phyloP scores from a whole-genome alignment of 257 asterid genomes.

The Lycium barbarum region DNA sequence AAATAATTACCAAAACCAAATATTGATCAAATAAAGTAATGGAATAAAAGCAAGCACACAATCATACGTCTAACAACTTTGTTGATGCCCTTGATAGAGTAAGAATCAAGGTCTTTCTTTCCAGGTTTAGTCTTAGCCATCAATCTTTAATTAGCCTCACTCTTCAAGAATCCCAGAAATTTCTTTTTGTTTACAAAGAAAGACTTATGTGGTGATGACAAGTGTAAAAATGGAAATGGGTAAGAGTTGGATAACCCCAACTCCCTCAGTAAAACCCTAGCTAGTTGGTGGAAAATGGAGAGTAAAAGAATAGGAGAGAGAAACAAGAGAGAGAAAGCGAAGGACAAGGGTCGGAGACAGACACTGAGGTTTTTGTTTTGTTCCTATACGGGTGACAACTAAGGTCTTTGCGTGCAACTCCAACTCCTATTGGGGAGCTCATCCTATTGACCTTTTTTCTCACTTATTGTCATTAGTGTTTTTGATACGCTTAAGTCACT shows the following conservation, averaged over 20 bases:
- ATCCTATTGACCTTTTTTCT: no score
- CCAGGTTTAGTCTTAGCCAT: slow-evolving; percentile 99
- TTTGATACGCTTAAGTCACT: no score
- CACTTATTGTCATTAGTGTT: no score
- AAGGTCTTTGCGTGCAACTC: background rate
- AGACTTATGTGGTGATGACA: background rate
- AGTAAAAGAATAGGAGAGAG: background rate
- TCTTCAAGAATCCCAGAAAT: slow-evolving; percentile 21
- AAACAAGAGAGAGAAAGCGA: background rate
- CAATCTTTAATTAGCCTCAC: slow-evolving; percentile 3
- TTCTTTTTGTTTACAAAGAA: background rate
- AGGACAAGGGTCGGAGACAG: slow-evolving; percentile 10
- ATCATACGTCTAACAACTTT: slow-evolving; percentile 76
- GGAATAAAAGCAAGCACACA: background rate
- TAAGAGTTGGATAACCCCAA: background rate
- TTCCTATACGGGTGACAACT: background rate
- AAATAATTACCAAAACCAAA: slow-evolving; percentile 11
- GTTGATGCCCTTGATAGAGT: slow-evolving; percentile 87
- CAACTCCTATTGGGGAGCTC: background rate
- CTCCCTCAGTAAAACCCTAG: slow-evolving; percentile 25
- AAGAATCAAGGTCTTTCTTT: slow-evolving; percentile 86
- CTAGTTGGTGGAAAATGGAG: slow-evolving; percentile 31
- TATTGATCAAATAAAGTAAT: slow-evolving; percentile 15
- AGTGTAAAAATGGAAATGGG: slow-evolving; percentile 12
- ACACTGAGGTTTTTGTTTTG: background rate